Base-by-base conservation (phyloP, 202 grass and related monocot species). In the Hordeum pubiflorum region DNA sequence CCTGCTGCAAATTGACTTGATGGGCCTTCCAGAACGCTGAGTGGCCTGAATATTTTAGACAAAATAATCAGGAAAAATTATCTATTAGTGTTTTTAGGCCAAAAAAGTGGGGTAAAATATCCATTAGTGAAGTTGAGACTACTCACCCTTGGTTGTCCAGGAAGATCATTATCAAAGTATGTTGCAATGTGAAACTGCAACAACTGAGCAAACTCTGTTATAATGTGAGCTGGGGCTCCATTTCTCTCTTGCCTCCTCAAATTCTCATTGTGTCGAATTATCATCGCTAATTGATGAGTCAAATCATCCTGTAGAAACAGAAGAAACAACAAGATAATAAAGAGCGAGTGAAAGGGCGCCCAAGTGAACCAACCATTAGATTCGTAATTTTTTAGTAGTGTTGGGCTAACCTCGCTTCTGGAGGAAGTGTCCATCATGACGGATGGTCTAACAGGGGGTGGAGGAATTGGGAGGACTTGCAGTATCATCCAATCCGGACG, bases 361-460 rank as follows among this genome's bases (percentile, higher is more conserved):
- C 57, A n/a, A 64, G 10, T 17, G 65, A 79, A 76, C 18, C 20
- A 77, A 44, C 27, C 39, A 75, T 36, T 26, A 29, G 10, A 46
- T 13, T 72, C 13, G 11, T 32, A 74, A 66, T 26, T 71, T 2
- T 12, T 64, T 13, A 77, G 6, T 36, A 60, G 9, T 48, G 72
- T 37, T 63, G 44, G 33, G 76, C 77, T 82, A 46, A 94, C 94
- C 92, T 97, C 94, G 65, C 94, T 97, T 84, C 92, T 92, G 29
- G 94, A 93, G 79, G 94, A 97, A 58, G 94, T 97, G 82, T 97
- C 94, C 94, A 97, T 97, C 94, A 97, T 97, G 57, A 97, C 94
- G 74, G 94, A 97, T 86, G 94, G 94, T 82, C 94, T 94, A 71
- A 97, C 94, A 84, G 94, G 94, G 58, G 92, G 94, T 26, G 94